A percentile compares a stretch with the other conserved stretches of the same genome.
phyloP scores from a whole-genome alignment of 2,329 filamentous ascomycete genomes.

The Helotiales sp. region DNA sequence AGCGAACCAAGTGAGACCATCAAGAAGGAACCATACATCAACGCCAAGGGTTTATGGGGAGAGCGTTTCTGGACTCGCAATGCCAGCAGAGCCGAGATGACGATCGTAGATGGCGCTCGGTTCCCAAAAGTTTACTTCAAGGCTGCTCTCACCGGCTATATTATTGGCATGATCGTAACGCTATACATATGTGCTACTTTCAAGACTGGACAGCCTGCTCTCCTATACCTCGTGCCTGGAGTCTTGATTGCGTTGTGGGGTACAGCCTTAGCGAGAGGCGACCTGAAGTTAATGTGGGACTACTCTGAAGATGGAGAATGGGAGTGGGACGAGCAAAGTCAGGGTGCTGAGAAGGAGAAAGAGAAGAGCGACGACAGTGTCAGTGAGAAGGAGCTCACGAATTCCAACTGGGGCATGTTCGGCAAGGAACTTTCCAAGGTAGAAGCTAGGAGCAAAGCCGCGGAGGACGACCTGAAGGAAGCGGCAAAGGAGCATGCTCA shows the following conservation, averaged over 20 bases:
- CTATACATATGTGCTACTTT: slow-evolving; percentile 75
- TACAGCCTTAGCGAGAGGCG: slow-evolving; percentile 69
- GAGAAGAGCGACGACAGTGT: not conserved
- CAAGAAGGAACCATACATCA: slow-evolving; percentile 45
- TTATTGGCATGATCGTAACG: slow-evolving; percentile 74
- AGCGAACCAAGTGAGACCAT: slow-evolving; percentile 24
- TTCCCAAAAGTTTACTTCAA: slow-evolving; percentile 89
- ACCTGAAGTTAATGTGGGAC: slow-evolving; percentile 73
- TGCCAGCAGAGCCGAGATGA: slow-evolving; percentile 30
- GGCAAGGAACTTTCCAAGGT: not conserved
- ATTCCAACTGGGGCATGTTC: not conserved
- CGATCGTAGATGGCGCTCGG: slow-evolving; percentile 30
- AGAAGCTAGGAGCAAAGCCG: slow-evolving; percentile 9
- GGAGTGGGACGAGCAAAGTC: slow-evolving; percentile 40
- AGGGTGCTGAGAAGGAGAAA: not conserved
- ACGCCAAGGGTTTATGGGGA: slow-evolving; percentile 75
- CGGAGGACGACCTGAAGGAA: not conserved
- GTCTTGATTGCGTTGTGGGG: slow-evolving; percentile 75
- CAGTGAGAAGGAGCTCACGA: not conserved
- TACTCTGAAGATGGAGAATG: slow-evolving; percentile 72
- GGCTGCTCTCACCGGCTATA: slow-evolving; percentile 74
- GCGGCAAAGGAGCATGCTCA: slow-evolving; percentile 19
- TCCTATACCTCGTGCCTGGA: slow-evolving; percentile 89
- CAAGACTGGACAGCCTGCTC: slow-evolving; percentile 81
- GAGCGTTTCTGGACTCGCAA: slow-evolving; percentile 73